Conservation (phyloP, 2,329 filamentous ascomycete species). For the Claviceps paspali region DNA sequence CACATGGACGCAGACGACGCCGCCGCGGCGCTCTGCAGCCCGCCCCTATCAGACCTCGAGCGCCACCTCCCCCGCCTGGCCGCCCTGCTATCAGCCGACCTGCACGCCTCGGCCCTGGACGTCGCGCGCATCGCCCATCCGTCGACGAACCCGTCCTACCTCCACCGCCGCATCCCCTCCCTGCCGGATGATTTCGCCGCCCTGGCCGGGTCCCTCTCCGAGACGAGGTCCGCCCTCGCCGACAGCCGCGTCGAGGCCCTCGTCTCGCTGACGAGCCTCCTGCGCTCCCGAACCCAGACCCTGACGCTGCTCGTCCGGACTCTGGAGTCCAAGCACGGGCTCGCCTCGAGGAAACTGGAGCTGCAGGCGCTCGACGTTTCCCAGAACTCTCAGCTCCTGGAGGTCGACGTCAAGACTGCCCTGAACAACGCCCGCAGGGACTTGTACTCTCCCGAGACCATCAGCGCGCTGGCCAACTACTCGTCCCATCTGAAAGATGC, state of each 20-base stretch:
- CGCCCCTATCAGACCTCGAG: constrained; percentile 33
- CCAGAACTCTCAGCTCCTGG: constrained; percentile 26
- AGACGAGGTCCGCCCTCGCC: constrained; percentile 19
- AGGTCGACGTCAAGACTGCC: constrained; percentile 21
- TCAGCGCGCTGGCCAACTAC: constrained; percentile 30
- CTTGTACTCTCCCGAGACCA: constrained; percentile 30
- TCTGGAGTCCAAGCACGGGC: constrained; percentile 40
- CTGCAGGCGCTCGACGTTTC: constrained; percentile 31
- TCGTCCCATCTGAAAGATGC: constrained; percentile 33
- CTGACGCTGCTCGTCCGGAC: constrained; percentile 29
- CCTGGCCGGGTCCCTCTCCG: constrained; percentile 19
- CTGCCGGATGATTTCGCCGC: constrained; percentile 25
- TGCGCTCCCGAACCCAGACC: constrained; percentile 23
- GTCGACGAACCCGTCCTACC: constrained; percentile 35
- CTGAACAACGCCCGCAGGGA: constrained; percentile 20
- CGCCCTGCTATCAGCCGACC: constrained; percentile 30
- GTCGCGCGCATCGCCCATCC: constrained; percentile 34
- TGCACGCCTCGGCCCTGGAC: constrained; percentile 32
- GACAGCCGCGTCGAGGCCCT: constrained; percentile 24
- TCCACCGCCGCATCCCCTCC: constrained; percentile 41
- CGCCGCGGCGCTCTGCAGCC: constrained; percentile 29
- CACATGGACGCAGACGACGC: constrained; percentile 21
- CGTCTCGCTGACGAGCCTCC: constrained; percentile 21
- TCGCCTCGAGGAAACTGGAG: constrained; percentile 33
- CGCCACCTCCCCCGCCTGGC: constrained; percentile 32